A percentile compares a stretch with the other conserved stretches of the same genome.
These are phyloP conservation scores for Amyloporia xantha DNA, from an alignment of 768 basidiomycete species.

Conservation along the genomic window DNA sequence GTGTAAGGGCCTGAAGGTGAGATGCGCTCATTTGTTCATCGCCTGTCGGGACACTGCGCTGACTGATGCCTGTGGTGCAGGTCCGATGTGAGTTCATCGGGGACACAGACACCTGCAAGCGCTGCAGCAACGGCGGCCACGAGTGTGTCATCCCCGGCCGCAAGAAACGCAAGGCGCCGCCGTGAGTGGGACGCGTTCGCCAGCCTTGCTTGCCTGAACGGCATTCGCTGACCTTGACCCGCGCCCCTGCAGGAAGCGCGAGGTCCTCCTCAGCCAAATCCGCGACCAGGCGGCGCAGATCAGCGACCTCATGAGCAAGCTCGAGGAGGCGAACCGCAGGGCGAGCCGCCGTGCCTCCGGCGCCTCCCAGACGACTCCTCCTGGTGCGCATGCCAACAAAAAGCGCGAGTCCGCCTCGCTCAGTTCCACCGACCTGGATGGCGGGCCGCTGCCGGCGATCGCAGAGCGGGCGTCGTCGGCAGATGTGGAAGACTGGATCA, in stretches of 20 bases:
- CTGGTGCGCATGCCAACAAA: background rate
- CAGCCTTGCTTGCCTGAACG: background rate
- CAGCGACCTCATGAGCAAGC: constrained; percentile 60
- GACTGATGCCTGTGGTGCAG: constrained; percentile 26
- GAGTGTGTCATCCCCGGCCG: constrained; percentile 80
- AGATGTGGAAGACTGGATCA: constrained; percentile 71
- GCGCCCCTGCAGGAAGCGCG: constrained; percentile 54
- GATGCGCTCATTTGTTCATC: background rate
- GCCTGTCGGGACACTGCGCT: background rate
- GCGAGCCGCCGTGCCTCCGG: constrained; percentile 9
- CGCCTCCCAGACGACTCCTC: background rate
- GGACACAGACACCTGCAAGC: constrained; percentile 68
- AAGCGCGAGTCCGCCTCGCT: constrained; percentile 9
- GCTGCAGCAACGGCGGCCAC: constrained; percentile 62
- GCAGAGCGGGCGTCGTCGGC: constrained; percentile 23
- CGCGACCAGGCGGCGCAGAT: constrained; percentile 70
- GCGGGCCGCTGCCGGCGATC: constrained; percentile 7
- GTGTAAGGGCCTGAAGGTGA: constrained; percentile 54
- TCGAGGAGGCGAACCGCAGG: constrained; percentile 41
- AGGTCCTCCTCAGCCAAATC: constrained; percentile 71
- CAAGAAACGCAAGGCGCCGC: constrained; percentile 72
- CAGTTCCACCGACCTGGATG: constrained; percentile 18
- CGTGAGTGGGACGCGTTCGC: constrained; percentile 53
- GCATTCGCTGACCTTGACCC: background rate
- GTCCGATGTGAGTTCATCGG: constrained; percentile 74